phyloP scores from a whole-genome alignment of 2,329 filamentous ascomycete genomes.

The Elsinoe necatrix region DNA sequence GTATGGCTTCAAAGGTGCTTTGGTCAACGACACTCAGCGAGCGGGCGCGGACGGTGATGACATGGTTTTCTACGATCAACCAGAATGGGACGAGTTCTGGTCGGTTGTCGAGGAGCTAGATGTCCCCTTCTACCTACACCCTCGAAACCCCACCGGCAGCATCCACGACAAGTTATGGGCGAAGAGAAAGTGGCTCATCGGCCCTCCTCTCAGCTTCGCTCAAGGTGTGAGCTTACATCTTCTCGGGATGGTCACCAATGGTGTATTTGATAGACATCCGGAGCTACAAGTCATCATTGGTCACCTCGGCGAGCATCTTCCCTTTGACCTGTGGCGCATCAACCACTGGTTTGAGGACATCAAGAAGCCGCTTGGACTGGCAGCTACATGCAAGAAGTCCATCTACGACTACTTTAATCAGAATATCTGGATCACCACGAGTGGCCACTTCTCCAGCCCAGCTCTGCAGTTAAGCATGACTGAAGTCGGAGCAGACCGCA shows the following conservation, averaged over 20 bases:
- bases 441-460: constrained; percentile 48
- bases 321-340: constrained; percentile 44
- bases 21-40: constrained; percentile 40
- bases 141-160: constrained; percentile 39
- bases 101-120: constrained; percentile 49
- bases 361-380: constrained; percentile 43
- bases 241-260: constrained; percentile 44
- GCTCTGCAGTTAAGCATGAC: constrained; percentile 44
- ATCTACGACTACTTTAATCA: constrained; percentile 46
- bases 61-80: constrained; percentile 56
- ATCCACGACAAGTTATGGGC: constrained; percentile 52
- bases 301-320: constrained; percentile 43
- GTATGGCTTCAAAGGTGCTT: constrained; percentile 31
- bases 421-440: constrained; percentile 52
- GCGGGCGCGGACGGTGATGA: constrained; percentile 50
- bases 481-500: constrained; percentile 35
- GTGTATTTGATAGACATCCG: constrained; percentile 42
- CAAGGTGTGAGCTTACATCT: constrained; percentile 52
- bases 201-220: constrained; percentile 51
- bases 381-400: constrained; percentile 37
- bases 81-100: constrained; percentile 57
- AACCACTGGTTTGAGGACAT: constrained; percentile 47
- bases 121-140: constrained; percentile 58
- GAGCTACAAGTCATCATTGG: constrained; percentile 42
- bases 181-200: constrained; percentile 51